A percentile compares a stretch with the other conserved stretches of the same genome.
phyloP scores from a whole-genome alignment of 495 filamentous ascomycete genomes.

The Chaetomium tenue region DNA sequence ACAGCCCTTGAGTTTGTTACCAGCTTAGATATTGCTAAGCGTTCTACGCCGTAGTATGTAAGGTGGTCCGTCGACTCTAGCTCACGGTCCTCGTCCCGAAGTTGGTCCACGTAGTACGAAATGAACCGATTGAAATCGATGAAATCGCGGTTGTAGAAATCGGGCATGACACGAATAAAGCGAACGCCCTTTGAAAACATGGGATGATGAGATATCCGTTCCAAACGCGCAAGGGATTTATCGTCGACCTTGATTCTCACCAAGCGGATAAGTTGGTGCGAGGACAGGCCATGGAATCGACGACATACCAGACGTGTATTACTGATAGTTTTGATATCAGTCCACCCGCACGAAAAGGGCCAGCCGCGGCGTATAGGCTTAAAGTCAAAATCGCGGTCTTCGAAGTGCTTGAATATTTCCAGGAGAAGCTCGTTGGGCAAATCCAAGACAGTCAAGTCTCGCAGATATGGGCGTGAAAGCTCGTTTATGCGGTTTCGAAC shows the following conservation, averaged over 20 bases:
- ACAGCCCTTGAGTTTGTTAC: not conserved
- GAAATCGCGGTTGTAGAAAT: slow-evolving; percentile 8
- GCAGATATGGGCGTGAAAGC: too few species aligned
- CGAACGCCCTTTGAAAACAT: slow-evolving; percentile 22
- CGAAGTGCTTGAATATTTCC: too few species aligned
- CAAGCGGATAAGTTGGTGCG: slow-evolving; percentile 17
- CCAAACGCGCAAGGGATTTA: slow-evolving; percentile 17
- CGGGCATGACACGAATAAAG: slow-evolving; percentile 8
- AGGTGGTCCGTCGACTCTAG: too few species aligned
- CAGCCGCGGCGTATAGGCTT: too few species aligned
- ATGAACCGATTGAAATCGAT: slow-evolving; percentile 4
- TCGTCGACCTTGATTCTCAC: slow-evolving; percentile 10
- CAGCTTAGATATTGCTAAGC: not conserved
- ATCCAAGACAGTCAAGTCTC: too few species aligned
- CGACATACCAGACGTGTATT: slow-evolving; percentile 20
- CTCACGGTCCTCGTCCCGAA: too few species aligned
- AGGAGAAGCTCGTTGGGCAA: too few species aligned
- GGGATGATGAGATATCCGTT: slow-evolving; percentile 20
- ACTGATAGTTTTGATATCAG: slow-evolving; percentile 2
- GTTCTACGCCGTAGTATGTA: too few species aligned
- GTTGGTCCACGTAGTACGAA: slow-evolving; percentile 3
- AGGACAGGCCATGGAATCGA: slow-evolving; percentile 12
- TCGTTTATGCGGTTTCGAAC: too few species aligned
- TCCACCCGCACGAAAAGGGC: too few species aligned
- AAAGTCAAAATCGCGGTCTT: too few species aligned